phyloP scores from a whole-genome alignment of 2,329 filamentous ascomycete genomes.

The Aureobasidium sp. region DNA sequence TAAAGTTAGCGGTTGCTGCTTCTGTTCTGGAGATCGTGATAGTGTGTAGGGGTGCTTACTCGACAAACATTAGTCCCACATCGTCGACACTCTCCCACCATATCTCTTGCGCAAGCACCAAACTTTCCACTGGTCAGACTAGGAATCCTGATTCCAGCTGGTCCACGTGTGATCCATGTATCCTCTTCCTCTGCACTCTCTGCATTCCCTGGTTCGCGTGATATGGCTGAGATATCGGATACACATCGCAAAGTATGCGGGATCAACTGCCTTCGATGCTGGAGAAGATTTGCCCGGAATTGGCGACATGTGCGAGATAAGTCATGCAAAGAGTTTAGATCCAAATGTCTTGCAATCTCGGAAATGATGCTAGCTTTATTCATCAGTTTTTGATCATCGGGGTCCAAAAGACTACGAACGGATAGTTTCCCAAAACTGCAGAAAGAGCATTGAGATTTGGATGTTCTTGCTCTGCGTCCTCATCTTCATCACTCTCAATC shows the following conservation, averaged over 20 bases:
- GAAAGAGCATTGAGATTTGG: constrained; percentile 53
- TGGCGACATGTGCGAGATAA: constrained; percentile 75
- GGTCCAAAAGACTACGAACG: constrained; percentile 48
- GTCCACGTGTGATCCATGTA: constrained; percentile 19
- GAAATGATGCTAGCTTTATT: constrained; percentile 55
- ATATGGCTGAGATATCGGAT: constrained; percentile 50
- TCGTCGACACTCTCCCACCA: constrained; percentile 74
- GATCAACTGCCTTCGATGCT: constrained; percentile 66
- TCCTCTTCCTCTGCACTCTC: constrained; percentile 29
- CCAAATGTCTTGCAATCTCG: constrained; percentile 66
- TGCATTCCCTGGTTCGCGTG: constrained; percentile 36
- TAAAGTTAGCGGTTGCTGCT: too few species aligned
- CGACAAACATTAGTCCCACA: constrained; percentile 74
- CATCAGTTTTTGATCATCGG: too few species aligned
- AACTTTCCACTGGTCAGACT: constrained; percentile 56
- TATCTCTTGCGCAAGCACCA: constrained; percentile 72
- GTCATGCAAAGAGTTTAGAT: constrained; percentile 78
- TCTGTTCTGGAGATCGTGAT: too few species aligned
- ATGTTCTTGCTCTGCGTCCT: constrained; percentile 27
- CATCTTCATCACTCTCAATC: background rate
- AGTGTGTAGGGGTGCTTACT: too few species aligned
- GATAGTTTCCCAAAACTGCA: constrained; percentile 57
- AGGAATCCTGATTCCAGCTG: constrained; percentile 23
- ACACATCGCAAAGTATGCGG: constrained; percentile 69
- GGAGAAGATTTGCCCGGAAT: constrained; percentile 67